A percentile compares a stretch with the other conserved stretches of the same genome.
Conservation (phyloP, 768 basidiomycete genomes). For the Gloeopeniophorella convolvens region DNA sequence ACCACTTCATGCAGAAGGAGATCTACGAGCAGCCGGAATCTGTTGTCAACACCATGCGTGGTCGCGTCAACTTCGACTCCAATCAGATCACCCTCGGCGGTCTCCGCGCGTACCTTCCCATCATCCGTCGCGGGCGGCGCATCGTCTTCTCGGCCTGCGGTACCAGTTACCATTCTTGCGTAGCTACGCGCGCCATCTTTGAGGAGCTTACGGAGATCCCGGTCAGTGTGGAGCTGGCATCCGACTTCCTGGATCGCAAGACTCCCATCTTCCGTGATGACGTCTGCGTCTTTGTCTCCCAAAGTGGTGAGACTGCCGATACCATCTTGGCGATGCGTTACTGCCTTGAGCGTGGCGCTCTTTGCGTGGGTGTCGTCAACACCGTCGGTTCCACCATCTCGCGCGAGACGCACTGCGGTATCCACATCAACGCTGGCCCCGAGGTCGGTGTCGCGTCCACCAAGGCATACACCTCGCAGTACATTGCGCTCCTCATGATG, state of each 20-base stretch:
- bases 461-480: slow-evolving; percentile 99
- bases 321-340: slow-evolving; percentile 95
- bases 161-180: slow-evolving; percentile 94
- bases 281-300: slow-evolving; percentile 91
- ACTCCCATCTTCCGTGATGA: slow-evolving; percentile 99
- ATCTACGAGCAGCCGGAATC: slow-evolving; percentile 99
- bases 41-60: slow-evolving; percentile 99
- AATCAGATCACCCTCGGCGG: slow-evolving; percentile 92
- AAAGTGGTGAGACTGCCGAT: slow-evolving; percentile 98
- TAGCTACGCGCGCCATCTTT: slow-evolving; percentile 96
- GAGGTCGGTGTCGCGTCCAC: slow-evolving; percentile 99
- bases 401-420: slow-evolving; percentile 97
- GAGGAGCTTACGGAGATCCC: slow-evolving; percentile 99
- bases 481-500: slow-evolving; percentile 96
- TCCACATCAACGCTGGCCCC: slow-evolving; percentile 98
- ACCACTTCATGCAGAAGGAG: slow-evolving; percentile 99
- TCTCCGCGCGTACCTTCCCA: slow-evolving; percentile 88
- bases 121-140: slow-evolving; percentile 90
- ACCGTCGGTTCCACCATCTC: slow-evolving; percentile 97
- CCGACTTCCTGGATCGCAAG: slow-evolving; percentile 97
- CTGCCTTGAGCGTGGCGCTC: slow-evolving; percentile 92
- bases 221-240: slow-evolving; percentile 92
- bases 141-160: slow-evolving; percentile 99
- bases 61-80: slow-evolving; percentile 96
- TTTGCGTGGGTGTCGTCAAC: slow-evolving; percentile 97